Base-by-base conservation (phyloP, 306 rosid species). In the Vigna trinervia region DNA sequence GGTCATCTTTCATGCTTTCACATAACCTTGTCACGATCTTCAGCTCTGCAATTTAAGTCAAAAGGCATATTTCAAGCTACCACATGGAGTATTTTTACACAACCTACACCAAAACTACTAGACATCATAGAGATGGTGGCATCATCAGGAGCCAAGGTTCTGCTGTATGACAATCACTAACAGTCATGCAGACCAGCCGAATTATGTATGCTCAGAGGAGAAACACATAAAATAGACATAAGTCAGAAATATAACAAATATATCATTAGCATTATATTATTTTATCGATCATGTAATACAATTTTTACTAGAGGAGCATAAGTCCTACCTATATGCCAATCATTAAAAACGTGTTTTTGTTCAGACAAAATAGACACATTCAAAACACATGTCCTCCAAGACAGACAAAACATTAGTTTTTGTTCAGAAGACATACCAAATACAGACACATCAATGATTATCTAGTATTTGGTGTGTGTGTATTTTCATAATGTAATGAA, bases 21-120 rank as follows among this genome's bases (percentile, higher is more conserved):
- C 51, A 84, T 34, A 92, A 74, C 52, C 80, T 91, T 36, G 89
- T 53, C 69, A 94, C 81, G 54, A 70, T 63, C 88, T 90, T 87
- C 81, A 87, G 79, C 80, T 87, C 98, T 94, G 93, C 79, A 89
- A 84, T 82, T 58, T 10, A 74, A 60, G 53, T 59, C 22, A 68
- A 67, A 66, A 73, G 17, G 19, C 73, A 41, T 74, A 46, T 61
- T 69, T 69, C 64, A 73, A 22, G 30, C 48, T 60, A 41, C 62
- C 50, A 39, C 8, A 23, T 17, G 4, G 9, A 50, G 10, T 34
- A 54, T 52, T 30, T 30, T 4, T 30, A 30, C 34, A 30, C 34
- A 30, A 30, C 34, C 34, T 30, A 30, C 34, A 3, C 34, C 34
- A 30, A 30, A 30, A 30, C 34, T 30, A 30, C 5, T 4, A 30